Evolutionary conservation across 257 asterid species (phyloP), one percentile per base, ranked within the genome.

Genomic region (Anisodus acutangulus): DNA sequence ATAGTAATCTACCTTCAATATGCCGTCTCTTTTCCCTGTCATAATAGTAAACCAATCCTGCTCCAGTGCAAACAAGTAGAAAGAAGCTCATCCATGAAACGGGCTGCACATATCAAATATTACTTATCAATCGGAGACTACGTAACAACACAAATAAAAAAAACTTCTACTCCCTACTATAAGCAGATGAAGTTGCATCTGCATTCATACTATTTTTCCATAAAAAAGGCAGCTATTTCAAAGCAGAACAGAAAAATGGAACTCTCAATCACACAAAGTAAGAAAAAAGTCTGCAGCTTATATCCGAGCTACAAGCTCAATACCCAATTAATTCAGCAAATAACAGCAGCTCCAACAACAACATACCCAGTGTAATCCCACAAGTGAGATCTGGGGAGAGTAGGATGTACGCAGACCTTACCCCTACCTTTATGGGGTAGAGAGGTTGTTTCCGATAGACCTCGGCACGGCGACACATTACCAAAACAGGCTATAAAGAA

Each of bases 1-100:
- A 85, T 90, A 92, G 86, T 83, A 86, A 88, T 87, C 93, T 91
- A 91, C 97, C 97, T 93, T 93, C 95, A 85, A 94, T 93, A 83
- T 88, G 98, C 37, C 91, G 93, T 90, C 68, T 94, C 91, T 93
- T 96, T 88, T 94, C 99, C 85, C 91, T 83, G 88, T 94, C 98
- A 80, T 96, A 93, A 88, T 96, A 93, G 88, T 79, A 91, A 7
- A 91, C 89, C 91, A 94, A 88, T 67, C 94, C 95, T 39, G 89
- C 94, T 85, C 99, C 98, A 79, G 98, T 94, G n/a, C 95, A 91
- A 62, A 93, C 47, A 64, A 94, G 95, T 90, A 94, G 88, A 79
- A 94, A 59, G 87, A 94, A 93, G 89, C 98, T 93, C 94, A 90
- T 78, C 98, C 98, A 96, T 10, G 99, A 94, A 71, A 94, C 94